Percentiles rank a stretch among this genome's conserved stretches.
Conservation (phyloP, 352 stramenopile species). For the Pythium grandisporangium region DNA sequence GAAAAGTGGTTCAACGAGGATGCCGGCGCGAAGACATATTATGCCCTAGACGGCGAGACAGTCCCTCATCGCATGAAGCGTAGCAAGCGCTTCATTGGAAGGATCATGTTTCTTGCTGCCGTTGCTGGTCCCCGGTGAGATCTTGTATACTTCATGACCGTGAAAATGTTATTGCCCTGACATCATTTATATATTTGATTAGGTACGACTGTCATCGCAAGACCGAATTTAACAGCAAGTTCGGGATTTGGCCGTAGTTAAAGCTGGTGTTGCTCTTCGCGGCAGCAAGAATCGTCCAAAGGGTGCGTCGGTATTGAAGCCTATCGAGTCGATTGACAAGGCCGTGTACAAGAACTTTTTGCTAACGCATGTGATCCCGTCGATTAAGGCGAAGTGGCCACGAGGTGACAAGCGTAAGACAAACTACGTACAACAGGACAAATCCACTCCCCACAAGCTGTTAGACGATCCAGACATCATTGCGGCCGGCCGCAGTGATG, state of each 20-base stretch:
- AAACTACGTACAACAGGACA: slow-evolving; percentile 21
- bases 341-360: slow-evolving; percentile 14
- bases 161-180: slow-evolving; percentile 1
- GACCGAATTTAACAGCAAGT: slow-evolving; percentile 13
- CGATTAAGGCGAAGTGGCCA: slow-evolving; percentile 14
- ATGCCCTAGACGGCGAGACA: slow-evolving; percentile 4
- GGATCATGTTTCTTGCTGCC: slow-evolving; percentile 14
- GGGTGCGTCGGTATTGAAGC: slow-evolving; percentile 1
- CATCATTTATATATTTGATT: slow-evolving; percentile 6
- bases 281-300: slow-evolving; percentile 10
- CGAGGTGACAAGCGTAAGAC: background rate
- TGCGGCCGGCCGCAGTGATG: background rate
- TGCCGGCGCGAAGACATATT: slow-evolving; percentile 1
- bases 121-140: too few species aligned
- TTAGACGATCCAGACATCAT: slow-evolving; percentile 12
- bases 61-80: slow-evolving; percentile 2
- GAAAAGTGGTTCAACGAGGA: slow-evolving; percentile 17
- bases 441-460: slow-evolving; percentile 10
- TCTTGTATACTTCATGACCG: too few species aligned
- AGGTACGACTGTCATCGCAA: slow-evolving; percentile 8
- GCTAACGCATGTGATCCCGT: slow-evolving; percentile 10
- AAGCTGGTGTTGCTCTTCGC: slow-evolving; percentile 3
- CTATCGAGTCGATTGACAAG: slow-evolving; percentile 9
- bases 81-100: slow-evolving; percentile 10
- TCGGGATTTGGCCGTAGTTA: slow-evolving; percentile 15